Percentiles rank a stretch among this genome's conserved stretches.
Conservation (phyloP, 805 yeast genomes). For the Wickerhamomyces mucosus region DNA sequence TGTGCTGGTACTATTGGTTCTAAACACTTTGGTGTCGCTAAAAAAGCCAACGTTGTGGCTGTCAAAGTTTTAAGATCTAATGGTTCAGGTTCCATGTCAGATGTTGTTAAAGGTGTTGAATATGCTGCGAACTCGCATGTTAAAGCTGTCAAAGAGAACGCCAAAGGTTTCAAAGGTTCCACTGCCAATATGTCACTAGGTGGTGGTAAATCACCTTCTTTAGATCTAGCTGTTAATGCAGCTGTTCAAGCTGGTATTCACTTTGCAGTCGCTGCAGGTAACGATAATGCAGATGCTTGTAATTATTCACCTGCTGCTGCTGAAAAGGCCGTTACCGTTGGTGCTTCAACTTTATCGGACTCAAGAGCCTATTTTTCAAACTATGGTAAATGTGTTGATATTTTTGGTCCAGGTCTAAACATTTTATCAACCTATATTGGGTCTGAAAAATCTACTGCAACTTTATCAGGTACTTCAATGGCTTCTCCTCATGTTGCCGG, state of each 20-base stretch:
- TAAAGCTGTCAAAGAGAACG: conserved; percentile 38
- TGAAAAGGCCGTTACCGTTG: conserved; percentile 79
- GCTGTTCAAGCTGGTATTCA: conserved; percentile 84
- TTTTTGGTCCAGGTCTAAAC: conserved; percentile 93
- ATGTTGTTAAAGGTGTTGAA: conserved; percentile 78
- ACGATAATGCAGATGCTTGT: conserved; percentile 90
- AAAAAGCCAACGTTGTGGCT: conserved; percentile 69
- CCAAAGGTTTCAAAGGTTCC: conserved; percentile 71
- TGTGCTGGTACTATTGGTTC: conserved; percentile 96
- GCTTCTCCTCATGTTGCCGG: conserved; percentile 97
- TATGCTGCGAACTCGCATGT: conserved; percentile 68
- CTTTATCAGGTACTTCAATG: conserved; percentile 94
- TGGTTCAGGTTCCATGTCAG: conserved; percentile 80
- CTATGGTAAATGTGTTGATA: conserved; percentile 92
- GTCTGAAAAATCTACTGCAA: conserved; percentile 64
- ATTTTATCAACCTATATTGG: conserved; percentile 80
- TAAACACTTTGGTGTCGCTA: conserved; percentile 72
- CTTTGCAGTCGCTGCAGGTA: conserved; percentile 96
- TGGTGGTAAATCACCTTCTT: conserved; percentile 83
- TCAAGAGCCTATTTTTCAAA: conserved; percentile 92
- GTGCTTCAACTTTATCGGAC: conserved; percentile 86
- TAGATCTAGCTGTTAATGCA: conserved; percentile 82
- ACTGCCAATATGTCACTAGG: conserved; percentile 92
- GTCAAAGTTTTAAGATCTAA: conserved; percentile 76
- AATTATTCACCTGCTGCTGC: conserved; percentile 87